phyloP scores from a whole-genome alignment of 208 protist species.

The Phytomonas serpens region DNA sequence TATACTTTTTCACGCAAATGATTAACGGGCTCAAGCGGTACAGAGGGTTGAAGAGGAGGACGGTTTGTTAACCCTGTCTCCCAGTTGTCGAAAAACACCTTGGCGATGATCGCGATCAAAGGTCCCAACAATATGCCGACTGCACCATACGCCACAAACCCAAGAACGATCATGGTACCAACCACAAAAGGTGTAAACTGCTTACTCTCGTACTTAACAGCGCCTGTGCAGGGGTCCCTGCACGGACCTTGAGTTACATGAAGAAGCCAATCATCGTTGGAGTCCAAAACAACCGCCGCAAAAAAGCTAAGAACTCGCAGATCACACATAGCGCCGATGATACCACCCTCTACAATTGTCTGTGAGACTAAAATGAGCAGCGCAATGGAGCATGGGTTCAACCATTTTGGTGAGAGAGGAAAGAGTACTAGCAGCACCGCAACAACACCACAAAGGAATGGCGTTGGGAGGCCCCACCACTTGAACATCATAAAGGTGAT shows the following conservation, averaged over 20 bases:
- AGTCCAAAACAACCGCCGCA: constrained; percentile 30
- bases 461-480: constrained; percentile 26
- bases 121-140: constrained; percentile 58
- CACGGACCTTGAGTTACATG: constrained; percentile 41
- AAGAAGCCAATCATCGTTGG: constrained; percentile 57
- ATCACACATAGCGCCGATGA: constrained; percentile 7
- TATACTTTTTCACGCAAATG: not conserved
- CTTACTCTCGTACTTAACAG: constrained; percentile 19
- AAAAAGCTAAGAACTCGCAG: constrained; percentile 21
- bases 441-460: constrained; percentile 40
- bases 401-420: constrained; percentile 52
- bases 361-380: constrained; percentile 13
- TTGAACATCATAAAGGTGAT: constrained; percentile 54
- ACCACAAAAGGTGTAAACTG: constrained; percentile 52
- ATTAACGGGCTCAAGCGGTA: not conserved
- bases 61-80: constrained; percentile 24
- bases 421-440: constrained; percentile 49
- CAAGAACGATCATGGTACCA: constrained; percentile 46
- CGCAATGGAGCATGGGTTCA: constrained; percentile 38
- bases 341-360: constrained; percentile 8
- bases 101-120: constrained; percentile 61
- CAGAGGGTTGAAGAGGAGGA: not conserved
- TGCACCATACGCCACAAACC: constrained; percentile 52
- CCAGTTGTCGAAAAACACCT: constrained; percentile 72
- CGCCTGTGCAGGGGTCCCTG: constrained; percentile 21